Base-by-base conservation (phyloP, 768 basidiomycete genomes). In the Phallus indusiatus region DNA sequence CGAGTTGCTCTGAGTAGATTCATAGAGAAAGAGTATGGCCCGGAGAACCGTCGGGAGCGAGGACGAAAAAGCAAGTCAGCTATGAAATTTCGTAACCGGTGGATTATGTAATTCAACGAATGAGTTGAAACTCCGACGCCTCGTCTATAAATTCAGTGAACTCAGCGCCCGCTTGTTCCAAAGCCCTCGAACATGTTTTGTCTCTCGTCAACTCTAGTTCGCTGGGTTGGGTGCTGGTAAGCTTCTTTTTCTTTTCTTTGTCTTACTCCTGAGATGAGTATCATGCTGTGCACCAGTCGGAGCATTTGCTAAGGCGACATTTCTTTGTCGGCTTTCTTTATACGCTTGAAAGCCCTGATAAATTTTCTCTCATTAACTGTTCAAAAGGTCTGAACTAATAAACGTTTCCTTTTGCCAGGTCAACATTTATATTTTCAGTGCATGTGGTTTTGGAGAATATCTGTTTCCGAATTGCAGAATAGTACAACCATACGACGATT, bases 221-320 rank as follows among this genome's bases (percentile, higher is more conserved):
- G n/a, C n/a, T n/a, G n/a, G n/a, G n/a, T 42, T n/a, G 4, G 12
- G 12, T 42, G n/a, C n/a, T n/a, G 42, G 42, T 42, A 11, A 42
- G 42, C n/a, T 11, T 42, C n/a, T 12, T 42, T 3, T 42, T 46
- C 34, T 47, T 55, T 55, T 42, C 35, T 14, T 37, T 36, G 34
- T 54, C 18, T 33, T 53, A 24, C 10, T 42, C 47, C 10, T 21
- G 36, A 46, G 55, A 56, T 56, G 55, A 56, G 28, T 56, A 22
- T 46, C 34, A 48, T 56, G 55, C 55, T 56, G 55, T 56, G 55
- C 55, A 56, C 55, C 55, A 56, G 55, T 47, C 55, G 55, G 37
- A 56, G 55, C 35, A n/a, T 48, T 14, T 55, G 54, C 55, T 24
- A 56, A 46, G 55, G 34, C 55, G 55, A 56, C 55, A 56, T 10